A percentile compares a stretch with the other conserved stretches of the same genome.
Conservation (phyloP, 2,329 filamentous ascomycete species). For the Mycogone perniciosa region DNA sequence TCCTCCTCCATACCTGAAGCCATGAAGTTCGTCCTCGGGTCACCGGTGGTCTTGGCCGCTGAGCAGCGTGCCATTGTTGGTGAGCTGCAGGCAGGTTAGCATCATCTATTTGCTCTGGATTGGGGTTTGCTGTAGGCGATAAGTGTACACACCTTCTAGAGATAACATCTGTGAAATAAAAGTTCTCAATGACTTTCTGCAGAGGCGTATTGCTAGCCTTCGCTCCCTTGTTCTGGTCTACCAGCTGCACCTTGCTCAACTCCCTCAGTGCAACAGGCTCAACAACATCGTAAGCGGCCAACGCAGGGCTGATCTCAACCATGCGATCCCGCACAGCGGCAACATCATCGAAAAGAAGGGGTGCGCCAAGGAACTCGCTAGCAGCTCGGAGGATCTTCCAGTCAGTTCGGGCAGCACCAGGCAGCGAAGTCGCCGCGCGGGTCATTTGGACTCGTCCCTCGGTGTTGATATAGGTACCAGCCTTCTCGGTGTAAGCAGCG, state of each 20-base stretch:
- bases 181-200: conserved; percentile 85
- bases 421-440: conserved; percentile 79
- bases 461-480: conserved; percentile 93
- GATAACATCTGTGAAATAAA: conserved; percentile 97
- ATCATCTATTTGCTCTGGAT: not conserved
- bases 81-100: conserved; percentile 54
- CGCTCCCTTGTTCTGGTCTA: conserved; percentile 90
- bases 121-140: not conserved
- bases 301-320: conserved; percentile 86
- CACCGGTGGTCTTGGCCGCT: conserved; percentile 77
- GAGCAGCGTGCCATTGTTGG: conserved; percentile 98
- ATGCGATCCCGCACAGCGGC: conserved; percentile 86
- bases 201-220: conserved; percentile 67
- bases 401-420: conserved; percentile 86
- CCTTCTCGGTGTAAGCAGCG: conserved; percentile 95
- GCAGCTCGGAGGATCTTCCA: conserved; percentile 97
- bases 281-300: conserved; percentile 84
- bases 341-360: conserved; percentile 89
- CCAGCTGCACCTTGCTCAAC: conserved; percentile 87
- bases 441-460: conserved; percentile 95
- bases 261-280: conserved; percentile 69
- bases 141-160: conserved; percentile 70
- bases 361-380: conserved; percentile 81
- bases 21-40: conserved; percentile 74
- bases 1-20: conserved; percentile 62